phyloP scores from a whole-genome alignment of 495 filamentous ascomycete genomes.

The Penicillium cinerascens region DNA sequence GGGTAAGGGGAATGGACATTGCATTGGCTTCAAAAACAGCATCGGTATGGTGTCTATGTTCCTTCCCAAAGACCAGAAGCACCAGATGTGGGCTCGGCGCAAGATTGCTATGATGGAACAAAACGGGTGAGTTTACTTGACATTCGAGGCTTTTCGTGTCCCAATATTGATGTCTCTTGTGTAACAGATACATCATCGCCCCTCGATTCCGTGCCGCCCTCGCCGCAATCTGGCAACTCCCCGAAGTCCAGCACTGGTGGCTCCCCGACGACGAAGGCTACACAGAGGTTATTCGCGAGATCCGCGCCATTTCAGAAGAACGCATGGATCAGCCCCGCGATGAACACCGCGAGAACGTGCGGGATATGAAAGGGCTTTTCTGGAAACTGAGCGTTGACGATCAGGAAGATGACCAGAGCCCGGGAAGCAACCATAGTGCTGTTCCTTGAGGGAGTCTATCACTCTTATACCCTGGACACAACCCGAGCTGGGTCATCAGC shows the following conservation, averaged over 20 bases:
- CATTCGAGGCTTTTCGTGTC: neutral
- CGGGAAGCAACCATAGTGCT: conserved; percentile 14
- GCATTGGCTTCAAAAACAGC: conserved; percentile 71
- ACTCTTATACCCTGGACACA: neutral
- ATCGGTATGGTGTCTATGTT: conserved; percentile 75
- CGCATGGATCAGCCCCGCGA: conserved; percentile 60
- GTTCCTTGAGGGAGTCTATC: neutral
- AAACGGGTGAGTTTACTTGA: conserved; percentile 66
- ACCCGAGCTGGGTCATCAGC: neutral
- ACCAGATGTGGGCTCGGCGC: conserved; percentile 79
- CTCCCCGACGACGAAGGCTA: conserved; percentile 76
- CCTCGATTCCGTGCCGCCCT: conserved; percentile 68
- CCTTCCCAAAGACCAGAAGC: conserved; percentile 64
- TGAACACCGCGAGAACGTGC: conserved; percentile 60
- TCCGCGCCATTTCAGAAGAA: conserved; percentile 74
- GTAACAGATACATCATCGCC: conserved; percentile 76
- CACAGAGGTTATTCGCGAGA: conserved; percentile 64
- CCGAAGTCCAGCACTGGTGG: conserved; percentile 77
- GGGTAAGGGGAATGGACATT: conserved; percentile 61
- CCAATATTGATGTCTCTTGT: neutral
- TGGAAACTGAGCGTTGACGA: conserved; percentile 44
- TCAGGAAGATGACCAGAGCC: conserved; percentile 30
- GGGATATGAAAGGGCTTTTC: conserved; percentile 75
- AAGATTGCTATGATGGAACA: conserved; percentile 77
- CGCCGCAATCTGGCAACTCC: conserved; percentile 65